Evolutionary conservation across 768 basidiomycete genomes (phyloP).

Genomic region (Cubamyces sp.): DNA sequence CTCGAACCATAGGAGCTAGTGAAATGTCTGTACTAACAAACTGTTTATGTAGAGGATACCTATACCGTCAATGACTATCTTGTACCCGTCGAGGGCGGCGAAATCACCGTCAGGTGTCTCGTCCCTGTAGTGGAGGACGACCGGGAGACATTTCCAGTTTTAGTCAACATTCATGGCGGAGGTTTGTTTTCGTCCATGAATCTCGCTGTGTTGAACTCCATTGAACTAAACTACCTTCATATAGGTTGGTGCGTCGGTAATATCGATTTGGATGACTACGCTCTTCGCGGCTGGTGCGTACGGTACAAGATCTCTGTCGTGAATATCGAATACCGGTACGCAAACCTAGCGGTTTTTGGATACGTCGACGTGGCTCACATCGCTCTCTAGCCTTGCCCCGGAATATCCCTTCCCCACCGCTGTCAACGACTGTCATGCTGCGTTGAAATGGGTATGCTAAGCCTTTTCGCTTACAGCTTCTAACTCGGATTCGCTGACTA

Average conservation of each 20-base stretch:
- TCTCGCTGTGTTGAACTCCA: too few relatives aligned
- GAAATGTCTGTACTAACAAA: too few relatives aligned
- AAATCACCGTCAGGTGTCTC: background rate
- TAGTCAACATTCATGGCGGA: slow-evolving; percentile 22
- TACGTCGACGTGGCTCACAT: too few relatives aligned
- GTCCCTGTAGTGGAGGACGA: background rate
- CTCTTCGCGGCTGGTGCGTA: slow-evolving; percentile 25
- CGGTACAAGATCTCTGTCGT: slow-evolving; percentile 28
- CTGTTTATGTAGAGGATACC: too few relatives aligned
- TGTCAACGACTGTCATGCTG: slow-evolving; percentile 30
- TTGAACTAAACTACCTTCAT: background rate
- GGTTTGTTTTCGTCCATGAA: background rate
- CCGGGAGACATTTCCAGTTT: slow-evolving; percentile 10
- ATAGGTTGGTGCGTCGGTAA: slow-evolving; percentile 17
- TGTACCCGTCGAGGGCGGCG: too few relatives aligned
- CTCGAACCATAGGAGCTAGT: too few relatives aligned
- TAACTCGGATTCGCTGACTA: background rate
- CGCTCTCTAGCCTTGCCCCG: slow-evolving; percentile 29
- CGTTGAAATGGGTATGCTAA: slow-evolving; percentile 31
- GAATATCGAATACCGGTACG: slow-evolving; percentile 19
- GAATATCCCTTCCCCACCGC: slow-evolving; percentile 31
- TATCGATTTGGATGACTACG: slow-evolving; percentile 26
- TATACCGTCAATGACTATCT: too few relatives aligned
- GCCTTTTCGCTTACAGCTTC: background rate
- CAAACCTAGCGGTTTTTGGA: background rate